Evolutionary conservation across 345 rosid species (phyloP).

Genomic region (Sisymbrium irio): DNA sequence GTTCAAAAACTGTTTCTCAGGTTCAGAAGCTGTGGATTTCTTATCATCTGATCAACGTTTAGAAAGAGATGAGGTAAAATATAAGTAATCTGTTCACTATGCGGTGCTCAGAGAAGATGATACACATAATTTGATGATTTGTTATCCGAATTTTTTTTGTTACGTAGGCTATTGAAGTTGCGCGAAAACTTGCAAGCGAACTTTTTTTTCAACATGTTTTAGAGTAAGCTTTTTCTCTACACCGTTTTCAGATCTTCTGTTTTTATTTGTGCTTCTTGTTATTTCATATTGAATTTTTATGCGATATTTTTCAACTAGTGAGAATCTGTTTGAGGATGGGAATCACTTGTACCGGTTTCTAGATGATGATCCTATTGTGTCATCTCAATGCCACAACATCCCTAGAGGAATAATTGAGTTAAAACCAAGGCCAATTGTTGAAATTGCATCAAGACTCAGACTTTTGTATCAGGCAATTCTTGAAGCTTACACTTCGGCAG

Average conservation of each 20-base stretch:
- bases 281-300: neutral
- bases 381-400: constrained; percentile 77
- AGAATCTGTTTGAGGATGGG: constrained; percentile 83
- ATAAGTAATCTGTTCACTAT: neutral
- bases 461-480: constrained; percentile 57
- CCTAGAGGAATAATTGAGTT: constrained; percentile 74
- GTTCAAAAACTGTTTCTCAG: constrained; percentile 67
- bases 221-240: constrained; percentile 50
- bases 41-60: constrained; percentile 60
- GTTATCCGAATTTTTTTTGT: neutral
- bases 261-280: neutral
- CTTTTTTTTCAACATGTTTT: constrained; percentile 72
- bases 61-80: constrained; percentile 71
- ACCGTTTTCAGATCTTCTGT: neutral
- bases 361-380: constrained; percentile 68
- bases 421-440: constrained; percentile 66
- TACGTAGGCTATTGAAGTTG: constrained; percentile 76
- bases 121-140: neutral
- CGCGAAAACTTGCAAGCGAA: constrained; percentile 67
- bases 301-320: constrained; percentile 44
- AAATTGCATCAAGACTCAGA: constrained; percentile 70
- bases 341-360: constrained; percentile 76
- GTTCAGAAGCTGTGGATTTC: constrained; percentile 79
- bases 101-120: neutral
- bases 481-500: constrained; percentile 72